These are phyloP conservation scores for Trametes elegans DNA, from an alignment of 768 basidiomycete species.

Conservation along the genomic window DNA sequence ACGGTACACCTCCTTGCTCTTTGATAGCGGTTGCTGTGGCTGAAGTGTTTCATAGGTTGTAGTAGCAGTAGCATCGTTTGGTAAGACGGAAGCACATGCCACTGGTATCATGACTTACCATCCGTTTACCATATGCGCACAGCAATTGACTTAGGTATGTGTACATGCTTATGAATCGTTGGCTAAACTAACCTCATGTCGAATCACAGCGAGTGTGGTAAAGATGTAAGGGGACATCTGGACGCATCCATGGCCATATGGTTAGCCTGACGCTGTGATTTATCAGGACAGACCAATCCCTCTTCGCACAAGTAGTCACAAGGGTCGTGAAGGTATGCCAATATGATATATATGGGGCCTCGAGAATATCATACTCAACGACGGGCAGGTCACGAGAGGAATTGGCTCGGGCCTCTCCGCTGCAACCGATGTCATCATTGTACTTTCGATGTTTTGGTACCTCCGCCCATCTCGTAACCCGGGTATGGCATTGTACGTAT, in stretches of 20 bases:
- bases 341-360: background rate
- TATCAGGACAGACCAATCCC: slow-evolving; percentile 4
- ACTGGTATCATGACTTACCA: no score
- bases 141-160: slow-evolving; percentile 1
- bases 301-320: slow-evolving; percentile 17
- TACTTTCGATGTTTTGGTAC: slow-evolving; percentile 16
- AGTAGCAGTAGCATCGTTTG: background rate
- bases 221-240: background rate
- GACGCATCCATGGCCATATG: no score
- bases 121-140: background rate
- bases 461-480: slow-evolving; percentile 17
- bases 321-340: slow-evolving; percentile 3
- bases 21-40: background rate
- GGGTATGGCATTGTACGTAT: slow-evolving; percentile 21
- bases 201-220: background rate
- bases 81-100: background rate
- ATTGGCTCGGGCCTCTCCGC: slow-evolving; percentile 15
- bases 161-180: no score
- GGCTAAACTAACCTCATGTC: background rate
- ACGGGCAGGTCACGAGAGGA: slow-evolving; percentile 10
- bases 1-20: background rate
- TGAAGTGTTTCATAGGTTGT: background rate
- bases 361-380: background rate
- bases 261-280: background rate
- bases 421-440: slow-evolving; percentile 17